Evolutionary conservation across 768 basidiomycete species (phyloP).

Genomic region (Rhodotorula sphaerocarpa): DNA sequence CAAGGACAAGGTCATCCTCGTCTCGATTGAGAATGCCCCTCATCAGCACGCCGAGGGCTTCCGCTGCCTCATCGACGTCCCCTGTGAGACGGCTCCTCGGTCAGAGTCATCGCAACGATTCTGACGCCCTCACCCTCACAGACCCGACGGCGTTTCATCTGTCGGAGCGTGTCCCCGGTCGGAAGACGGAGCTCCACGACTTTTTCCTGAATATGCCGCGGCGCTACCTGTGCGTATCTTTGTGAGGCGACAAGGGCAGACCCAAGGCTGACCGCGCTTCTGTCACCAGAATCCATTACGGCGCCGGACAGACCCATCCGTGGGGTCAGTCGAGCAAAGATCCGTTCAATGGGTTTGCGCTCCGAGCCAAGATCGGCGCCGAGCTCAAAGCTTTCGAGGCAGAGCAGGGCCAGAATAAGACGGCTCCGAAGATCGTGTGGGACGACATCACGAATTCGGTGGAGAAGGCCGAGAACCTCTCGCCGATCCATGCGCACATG

Average conservation of each 20-base stretch:
- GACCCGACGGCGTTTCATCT: constrained; percentile 34
- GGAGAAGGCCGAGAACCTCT: constrained; percentile 31
- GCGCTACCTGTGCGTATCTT: constrained; percentile 23
- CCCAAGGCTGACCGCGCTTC: too few species aligned
- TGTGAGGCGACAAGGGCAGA: too few species aligned
- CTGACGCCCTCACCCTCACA: not conserved
- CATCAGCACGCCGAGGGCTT: constrained; percentile 21
- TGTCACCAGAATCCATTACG: constrained; percentile 31
- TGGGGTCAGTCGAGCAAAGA: constrained; percentile 32
- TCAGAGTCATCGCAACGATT: not conserved
- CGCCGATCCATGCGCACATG: constrained; percentile 33
- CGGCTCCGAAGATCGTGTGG: constrained; percentile 15
- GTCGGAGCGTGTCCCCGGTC: constrained; percentile 2
- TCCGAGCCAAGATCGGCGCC: constrained; percentile 9
- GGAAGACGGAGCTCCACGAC: constrained; percentile 15
- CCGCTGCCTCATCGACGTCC: constrained; percentile 32
- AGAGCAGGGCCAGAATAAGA: not conserved
- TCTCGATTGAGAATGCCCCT: constrained; percentile 32
- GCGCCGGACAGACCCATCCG: constrained; percentile 28
- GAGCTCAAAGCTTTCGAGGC: constrained; percentile 16
- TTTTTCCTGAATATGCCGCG: constrained; percentile 24
- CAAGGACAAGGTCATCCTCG: constrained; percentile 20
- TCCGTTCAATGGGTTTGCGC: constrained; percentile 36
- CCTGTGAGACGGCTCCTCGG: constrained; percentile 14
- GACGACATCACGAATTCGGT: constrained; percentile 29